These are phyloP conservation scores for Spergularia bocconei DNA, from an alignment of 148 eudicot genomes.

Conservation along the genomic window DNA sequence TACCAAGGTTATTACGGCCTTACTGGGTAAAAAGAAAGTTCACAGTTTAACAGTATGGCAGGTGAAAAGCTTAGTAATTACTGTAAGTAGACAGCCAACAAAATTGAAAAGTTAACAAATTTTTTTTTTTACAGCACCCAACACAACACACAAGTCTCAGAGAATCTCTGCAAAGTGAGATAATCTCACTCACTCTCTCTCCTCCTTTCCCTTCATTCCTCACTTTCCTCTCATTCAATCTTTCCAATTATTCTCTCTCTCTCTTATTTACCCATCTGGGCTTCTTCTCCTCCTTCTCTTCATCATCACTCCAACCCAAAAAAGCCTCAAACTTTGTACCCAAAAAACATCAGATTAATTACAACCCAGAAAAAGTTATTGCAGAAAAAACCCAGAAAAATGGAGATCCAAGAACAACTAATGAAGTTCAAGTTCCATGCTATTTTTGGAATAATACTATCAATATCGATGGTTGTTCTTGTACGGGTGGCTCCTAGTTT, in stretches of 20 bases:
- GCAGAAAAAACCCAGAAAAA: constrained; percentile 13
- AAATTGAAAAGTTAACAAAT: not conserved
- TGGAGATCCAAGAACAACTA: constrained; percentile 63
- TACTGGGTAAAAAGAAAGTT: not conserved
- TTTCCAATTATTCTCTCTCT: not conserved
- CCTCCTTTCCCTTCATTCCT: constrained; percentile 16
- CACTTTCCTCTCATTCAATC: constrained; percentile 14
- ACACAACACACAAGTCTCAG: constrained; percentile 17
- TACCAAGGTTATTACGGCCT: not conserved
- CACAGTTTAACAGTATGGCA: not conserved
- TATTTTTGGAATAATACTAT: constrained; percentile 26
- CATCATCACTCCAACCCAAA: not conserved
- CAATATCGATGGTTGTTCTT: constrained; percentile 19
- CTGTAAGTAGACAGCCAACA: not conserved
- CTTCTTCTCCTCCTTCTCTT: not conserved
- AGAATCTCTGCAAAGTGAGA: constrained; percentile 50
- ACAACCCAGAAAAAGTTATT: not conserved
- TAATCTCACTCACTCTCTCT: constrained; percentile 18
- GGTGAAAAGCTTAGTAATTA: not conserved
- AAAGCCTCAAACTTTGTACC: not conserved
- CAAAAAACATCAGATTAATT: not conserved
- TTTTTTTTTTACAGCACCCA: constrained; percentile 19
- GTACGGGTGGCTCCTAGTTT: constrained; percentile 47
- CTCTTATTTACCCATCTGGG: not conserved
- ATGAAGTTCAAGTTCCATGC: constrained; percentile 51